Evolutionary conservation across 495 filamentous ascomycete genomes (phyloP), one percentile per base, ranked within the genome.

Genomic region (Daldinia grandis): DNA sequence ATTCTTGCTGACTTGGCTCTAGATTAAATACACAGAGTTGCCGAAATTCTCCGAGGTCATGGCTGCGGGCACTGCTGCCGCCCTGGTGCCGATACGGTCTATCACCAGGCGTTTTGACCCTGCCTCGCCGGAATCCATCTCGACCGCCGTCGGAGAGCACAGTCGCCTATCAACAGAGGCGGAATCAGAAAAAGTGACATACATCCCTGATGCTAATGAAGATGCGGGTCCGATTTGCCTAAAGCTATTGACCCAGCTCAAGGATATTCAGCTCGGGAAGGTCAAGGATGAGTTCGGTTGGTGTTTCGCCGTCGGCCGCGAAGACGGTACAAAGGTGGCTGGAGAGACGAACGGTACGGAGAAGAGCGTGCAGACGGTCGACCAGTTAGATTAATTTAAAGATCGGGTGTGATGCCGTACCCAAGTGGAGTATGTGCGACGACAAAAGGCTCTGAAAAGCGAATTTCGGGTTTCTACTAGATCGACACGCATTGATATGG

Each of bases 61-160:
- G 80, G 95, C 95, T 3, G 93, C 93, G 1, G 95, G 95, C 0
- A 99, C 95, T 0, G 95, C 95, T 4, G 95, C 95, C 0, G 92
- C 93, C 1, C 82, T 99, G 47, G 93, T 98, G 9, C 95, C 95
- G 1, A 93, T 99, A 75, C 89, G 89, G 58, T 94, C 90, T 55
- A 97, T 99, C 69, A 92, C 91, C 1, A 89, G 91, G 76, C 86
- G 84, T 68, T 58, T 78, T 44, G 58, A 59, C 51, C 66, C 78
- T 12, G 87, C 86, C 4, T 84, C 79, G 0, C 72, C 74, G 5
- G 71, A 77, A 17, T 81, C 75, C 27, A 79, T 80, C 21, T 72
- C 74, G 10, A 68, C 76, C 25, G 58, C 61, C 4, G 64, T 64
- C 12, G 77, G 78, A 58, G 55, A 69, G 28, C 77, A 80, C 55